These are phyloP conservation scores for Mycena crocata DNA, from an alignment of 768 basidiomycete species.

Conservation along the genomic window DNA sequence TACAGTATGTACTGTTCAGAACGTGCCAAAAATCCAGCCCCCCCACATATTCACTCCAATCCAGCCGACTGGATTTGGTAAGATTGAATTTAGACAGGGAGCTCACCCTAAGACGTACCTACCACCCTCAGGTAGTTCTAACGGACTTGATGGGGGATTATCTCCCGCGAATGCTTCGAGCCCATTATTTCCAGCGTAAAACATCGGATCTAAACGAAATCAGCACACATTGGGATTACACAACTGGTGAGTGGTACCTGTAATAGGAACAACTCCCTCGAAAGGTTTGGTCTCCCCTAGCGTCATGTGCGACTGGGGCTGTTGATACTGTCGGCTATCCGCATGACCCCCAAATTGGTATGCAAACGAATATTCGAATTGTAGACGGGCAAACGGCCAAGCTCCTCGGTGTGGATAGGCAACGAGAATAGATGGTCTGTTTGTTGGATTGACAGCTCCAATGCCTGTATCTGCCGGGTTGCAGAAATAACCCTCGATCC, in stretches of 20 bases:
- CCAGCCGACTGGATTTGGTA: not conserved
- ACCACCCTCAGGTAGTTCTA: too few species aligned
- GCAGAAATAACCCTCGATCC: not conserved
- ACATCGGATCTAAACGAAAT: too few species aligned
- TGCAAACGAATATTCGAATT: conserved; percentile 15
- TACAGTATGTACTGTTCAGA: too few species aligned
- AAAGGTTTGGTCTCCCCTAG: too few species aligned
- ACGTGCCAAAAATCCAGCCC: too few species aligned
- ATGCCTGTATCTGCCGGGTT: not conserved
- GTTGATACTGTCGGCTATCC: not conserved
- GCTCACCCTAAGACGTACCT: too few species aligned
- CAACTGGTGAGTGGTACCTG: too few species aligned
- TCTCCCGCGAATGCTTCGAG: too few species aligned
- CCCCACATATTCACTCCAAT: not conserved
- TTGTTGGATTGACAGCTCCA: not conserved
- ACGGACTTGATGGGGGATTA: too few species aligned
- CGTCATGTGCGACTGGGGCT: not conserved
- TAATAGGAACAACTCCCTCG: too few species aligned
- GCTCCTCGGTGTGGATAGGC: conserved; percentile 5
- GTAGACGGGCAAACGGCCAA: conserved; percentile 19
- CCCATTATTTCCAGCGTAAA: too few species aligned
- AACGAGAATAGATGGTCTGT: conserved; percentile 8
- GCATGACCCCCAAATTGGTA: not conserved
- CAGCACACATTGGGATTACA: too few species aligned
- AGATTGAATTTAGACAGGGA: not conserved